Conservation (phyloP, 2,329 filamentous ascomycete species). For the Fusarium luffae region DNA sequence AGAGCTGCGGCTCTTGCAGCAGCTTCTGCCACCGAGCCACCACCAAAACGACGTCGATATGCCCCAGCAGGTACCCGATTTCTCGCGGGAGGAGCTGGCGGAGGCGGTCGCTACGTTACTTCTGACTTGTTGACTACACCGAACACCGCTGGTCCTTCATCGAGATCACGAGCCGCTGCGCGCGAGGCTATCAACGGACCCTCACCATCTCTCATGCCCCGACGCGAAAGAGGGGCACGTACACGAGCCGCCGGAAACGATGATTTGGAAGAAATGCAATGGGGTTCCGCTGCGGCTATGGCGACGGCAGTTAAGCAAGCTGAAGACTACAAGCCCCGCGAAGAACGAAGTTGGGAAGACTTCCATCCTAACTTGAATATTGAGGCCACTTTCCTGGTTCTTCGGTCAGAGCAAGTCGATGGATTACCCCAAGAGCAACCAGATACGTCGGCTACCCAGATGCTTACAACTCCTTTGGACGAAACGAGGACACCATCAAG, state of each 20-base stretch:
- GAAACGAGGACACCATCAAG: constrained; percentile 60
- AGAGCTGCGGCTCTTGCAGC: constrained; percentile 51
- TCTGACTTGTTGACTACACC: constrained; percentile 72
- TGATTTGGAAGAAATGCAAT: constrained; percentile 72
- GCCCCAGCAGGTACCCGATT: constrained; percentile 62
- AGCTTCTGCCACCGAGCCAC: constrained; percentile 65
- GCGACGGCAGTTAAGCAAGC: constrained; percentile 89
- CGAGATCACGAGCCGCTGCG: constrained; percentile 63
- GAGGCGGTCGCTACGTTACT: constrained; percentile 86
- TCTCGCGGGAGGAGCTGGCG: constrained; percentile 76
- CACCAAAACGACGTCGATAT: constrained; percentile 79
- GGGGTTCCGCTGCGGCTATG: constrained; percentile 88
- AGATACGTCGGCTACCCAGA: constrained; percentile 50
- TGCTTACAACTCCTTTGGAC: constrained; percentile 49
- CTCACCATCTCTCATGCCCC: constrained; percentile 59
- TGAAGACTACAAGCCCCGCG: constrained; percentile 96
- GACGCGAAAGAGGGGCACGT: constrained; percentile 68
- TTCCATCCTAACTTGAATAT: constrained; percentile 97
- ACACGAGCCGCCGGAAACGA: constrained; percentile 64
- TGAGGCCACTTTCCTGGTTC: constrained; percentile 80
- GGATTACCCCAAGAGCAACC: constrained; percentile 64
- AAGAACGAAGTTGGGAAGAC: constrained; percentile 97
- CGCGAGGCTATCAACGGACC: constrained; percentile 56
- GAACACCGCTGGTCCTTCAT: constrained; percentile 53
- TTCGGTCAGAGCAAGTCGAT: constrained; percentile 86